Percentiles rank a stretch among this genome's conserved stretches.
These are phyloP conservation scores for Botryotinia narcissicola DNA, from an alignment of 2,329 filamentous ascomycete species.

Conservation along the genomic window DNA sequence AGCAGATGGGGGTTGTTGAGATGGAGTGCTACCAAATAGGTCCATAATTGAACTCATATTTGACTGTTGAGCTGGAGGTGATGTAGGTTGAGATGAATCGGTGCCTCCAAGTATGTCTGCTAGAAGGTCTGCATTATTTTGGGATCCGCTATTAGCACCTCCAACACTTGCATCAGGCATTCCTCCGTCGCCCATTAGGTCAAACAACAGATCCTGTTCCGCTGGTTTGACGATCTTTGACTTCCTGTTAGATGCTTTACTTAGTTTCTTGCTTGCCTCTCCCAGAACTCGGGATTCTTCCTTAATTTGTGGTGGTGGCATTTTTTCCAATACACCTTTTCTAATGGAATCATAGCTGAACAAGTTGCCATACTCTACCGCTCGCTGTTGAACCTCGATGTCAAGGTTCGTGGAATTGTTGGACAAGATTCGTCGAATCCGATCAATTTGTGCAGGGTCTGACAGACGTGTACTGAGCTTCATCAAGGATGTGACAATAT, in stretches of 20 bases:
- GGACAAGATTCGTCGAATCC: constrained; percentile 74
- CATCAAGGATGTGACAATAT: constrained; percentile 91
- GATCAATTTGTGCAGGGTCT: constrained; percentile 81
- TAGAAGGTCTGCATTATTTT: constrained; percentile 80
- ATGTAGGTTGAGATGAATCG: constrained; percentile 47
- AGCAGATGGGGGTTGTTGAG: constrained; percentile 45
- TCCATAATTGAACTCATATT: constrained; percentile 82
- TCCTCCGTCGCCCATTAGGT: constrained; percentile 83
- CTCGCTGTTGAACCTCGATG: constrained; percentile 92
- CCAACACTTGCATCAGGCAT: constrained; percentile 66
- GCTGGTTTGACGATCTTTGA: constrained; percentile 77
- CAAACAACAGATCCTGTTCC: constrained; percentile 86
- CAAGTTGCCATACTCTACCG: constrained; percentile 93
- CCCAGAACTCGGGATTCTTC: constrained; percentile 91
- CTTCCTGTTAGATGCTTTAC: constrained; percentile 68
- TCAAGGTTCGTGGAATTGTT: constrained; percentile 82
- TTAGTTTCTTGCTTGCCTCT: constrained; percentile 68
- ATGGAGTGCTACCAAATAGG: constrained; percentile 62
- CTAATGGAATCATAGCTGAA: constrained; percentile 87
- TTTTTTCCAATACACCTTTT: constrained; percentile 89
- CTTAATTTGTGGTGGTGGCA: constrained; percentile 95
- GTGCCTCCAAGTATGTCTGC: constrained; percentile 85
- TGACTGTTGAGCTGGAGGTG: constrained; percentile 54
- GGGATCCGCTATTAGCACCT: constrained; percentile 58
- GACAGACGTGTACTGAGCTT: constrained; percentile 88